Percentiles rank a stretch among this genome's conserved stretches.
phyloP scores from a whole-genome alignment of 1,284 basidiomycete genomes.

The Fistulinella cinereoalba region DNA sequence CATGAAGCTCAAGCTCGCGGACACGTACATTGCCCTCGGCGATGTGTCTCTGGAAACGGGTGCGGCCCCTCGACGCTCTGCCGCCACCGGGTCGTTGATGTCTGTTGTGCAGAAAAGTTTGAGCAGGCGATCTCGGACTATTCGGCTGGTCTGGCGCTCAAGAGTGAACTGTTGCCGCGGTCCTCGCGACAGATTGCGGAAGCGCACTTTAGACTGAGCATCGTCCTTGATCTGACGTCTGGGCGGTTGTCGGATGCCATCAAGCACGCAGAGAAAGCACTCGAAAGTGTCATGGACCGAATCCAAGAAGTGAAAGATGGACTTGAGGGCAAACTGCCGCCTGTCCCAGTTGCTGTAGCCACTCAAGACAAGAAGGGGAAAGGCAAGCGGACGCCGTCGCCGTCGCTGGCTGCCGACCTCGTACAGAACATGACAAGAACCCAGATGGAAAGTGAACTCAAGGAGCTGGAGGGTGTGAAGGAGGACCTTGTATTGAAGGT shows the following conservation, averaged over 20 bases:
- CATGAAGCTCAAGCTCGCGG: constrained; percentile 72
- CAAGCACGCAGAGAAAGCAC: constrained; percentile 71
- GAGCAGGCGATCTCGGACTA: constrained; percentile 87
- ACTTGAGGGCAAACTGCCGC: constrained; percentile 40
- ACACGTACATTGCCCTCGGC: constrained; percentile 80
- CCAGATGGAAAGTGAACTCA: constrained; percentile 73
- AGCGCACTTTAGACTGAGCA: constrained; percentile 86
- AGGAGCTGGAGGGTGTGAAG: constrained; percentile 72
- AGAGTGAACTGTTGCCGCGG: constrained; percentile 65
- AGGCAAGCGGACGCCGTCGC: constrained; percentile 50
- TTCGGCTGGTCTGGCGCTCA: constrained; percentile 67
- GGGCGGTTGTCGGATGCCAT: constrained; percentile 80
- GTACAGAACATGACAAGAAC: constrained; percentile 59
- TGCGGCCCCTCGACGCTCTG: constrained; percentile 29
- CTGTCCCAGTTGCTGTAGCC: constrained; percentile 22
- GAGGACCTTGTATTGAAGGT: constrained; percentile 84
- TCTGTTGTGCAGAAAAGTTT: constrained; percentile 72
- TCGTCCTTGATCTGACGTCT: constrained; percentile 83
- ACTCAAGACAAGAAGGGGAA: constrained; percentile 57
- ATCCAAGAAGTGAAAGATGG: constrained; percentile 61
- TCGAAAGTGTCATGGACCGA: constrained; percentile 71
- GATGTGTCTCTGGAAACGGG: constrained; percentile 90
- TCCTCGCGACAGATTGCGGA: constrained; percentile 86
- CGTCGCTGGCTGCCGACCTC: constrained; percentile 48
- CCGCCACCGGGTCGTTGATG: constrained; percentile 12